Base-by-base conservation (phyloP, 352 stramenopile genomes). In the Phytopythium mirpurense region DNA sequence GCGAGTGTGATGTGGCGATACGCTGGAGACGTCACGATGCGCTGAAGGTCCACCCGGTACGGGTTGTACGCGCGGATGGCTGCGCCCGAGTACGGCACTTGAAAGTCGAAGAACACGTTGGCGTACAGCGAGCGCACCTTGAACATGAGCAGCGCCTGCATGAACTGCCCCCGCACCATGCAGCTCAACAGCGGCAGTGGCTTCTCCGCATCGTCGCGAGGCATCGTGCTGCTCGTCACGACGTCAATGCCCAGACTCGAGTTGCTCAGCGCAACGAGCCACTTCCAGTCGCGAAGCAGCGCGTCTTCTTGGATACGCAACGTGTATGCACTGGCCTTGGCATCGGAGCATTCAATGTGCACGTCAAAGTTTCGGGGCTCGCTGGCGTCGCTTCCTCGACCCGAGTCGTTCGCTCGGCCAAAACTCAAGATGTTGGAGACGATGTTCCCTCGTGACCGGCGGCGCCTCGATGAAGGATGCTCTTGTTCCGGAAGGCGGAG, bases 21-120 rank as follows among this genome's bases (percentile, higher is more conserved):
- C n/a, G 77, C 65, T 12, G 82, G 63, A 26, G 82, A 93, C 46
- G 75, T 75, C 42, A 64, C n/a, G 18, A 59, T 60, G 40, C 74
- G 62, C 18, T 70, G 63, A 2, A 55, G 50, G 42, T 86, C 70
- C 52, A 59, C 56, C 4, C 79, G 78, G 49, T 93, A 93, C 51
- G 83, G 83, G 44, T 93, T 93, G 57, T 77, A 93, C n/a, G 78
- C 73, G 12, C 83, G 80, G 36, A 93, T 76, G 7, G 80, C 67
- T 0, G 72, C 81, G 44, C 76, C 86, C 31, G 80, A 83, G 65
- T 88, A 93, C n/a, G 83, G 78, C 29, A 90, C 83, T 41, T 90
- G 76, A 40, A 91, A 56, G 51, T 93, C 83, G 44, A 83, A 87
- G 59, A 90, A 93, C 21, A 93, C 69, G 34, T 78, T 93, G 11